Base-by-base conservation (phyloP, 2,329 filamentous ascomycete genomes). In the Alternaria consortialis region DNA sequence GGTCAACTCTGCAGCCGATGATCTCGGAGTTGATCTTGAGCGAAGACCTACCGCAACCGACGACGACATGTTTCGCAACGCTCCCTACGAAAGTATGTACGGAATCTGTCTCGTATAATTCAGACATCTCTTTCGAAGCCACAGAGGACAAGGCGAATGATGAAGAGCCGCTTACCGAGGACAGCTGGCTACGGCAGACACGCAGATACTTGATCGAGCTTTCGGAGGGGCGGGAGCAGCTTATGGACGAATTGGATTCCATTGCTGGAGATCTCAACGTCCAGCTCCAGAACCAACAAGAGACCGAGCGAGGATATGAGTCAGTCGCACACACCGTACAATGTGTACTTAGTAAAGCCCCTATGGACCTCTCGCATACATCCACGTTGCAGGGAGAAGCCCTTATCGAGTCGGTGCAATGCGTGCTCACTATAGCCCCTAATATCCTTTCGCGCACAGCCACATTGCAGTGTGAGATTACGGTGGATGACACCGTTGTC, bases 1-100 rank as follows among this genome's bases (percentile, higher is more conserved):
- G 36, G 68, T 81, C 46, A 72, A 79, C 27, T 75, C 74, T 52
- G 73, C 74, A 13, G 77, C 76, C 12, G 73, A 77, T 62, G 71
- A 77, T 46, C 66, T 78, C n/a, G 75, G 75, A 23, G 51, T 76
- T 9, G 74, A 78, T 65, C 69, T 76, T 23, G 67, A 73, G 9
- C 60, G 58, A 11, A 61, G 48, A 20, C 72, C 72, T 15, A 69
- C 55, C 9, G 42, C 56, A 8, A 40, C 64, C 17, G 74, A 77
- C 32, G 72, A 77, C 15, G 55, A 67, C 25, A 32, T 57, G n/a
- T 77, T 75, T 32, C 56, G 57, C 9, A 56, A 63, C 31, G 74
- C 72, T 6, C 70, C 71, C 12, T 56, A 70, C 4, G 65, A 73
- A 62, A n/a, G 8, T 11, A 56, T 48, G 17, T 29, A 52, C 51